Evolutionary conservation across 352 stramenopile genomes (phyloP), one percentile per base, ranked within the genome.

Genomic region (Pythium sukuiense): DNA sequence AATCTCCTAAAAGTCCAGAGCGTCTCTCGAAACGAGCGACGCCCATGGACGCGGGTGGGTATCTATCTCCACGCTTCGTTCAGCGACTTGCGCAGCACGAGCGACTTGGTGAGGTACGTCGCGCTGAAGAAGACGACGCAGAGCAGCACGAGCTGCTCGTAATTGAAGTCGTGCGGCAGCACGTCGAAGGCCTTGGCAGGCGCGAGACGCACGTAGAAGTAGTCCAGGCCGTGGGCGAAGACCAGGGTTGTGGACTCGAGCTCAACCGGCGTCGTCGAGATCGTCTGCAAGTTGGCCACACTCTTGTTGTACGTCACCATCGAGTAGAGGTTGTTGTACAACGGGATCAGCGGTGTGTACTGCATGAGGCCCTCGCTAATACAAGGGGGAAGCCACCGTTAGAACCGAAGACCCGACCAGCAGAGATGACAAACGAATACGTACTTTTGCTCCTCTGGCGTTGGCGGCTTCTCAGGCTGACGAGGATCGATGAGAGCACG

Each of bases 221-320:
- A 70, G 75, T 99, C 96, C 12, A 98, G 81, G 24, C 95, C 95
- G 67, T 93, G 88, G 8, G 93, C 92, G 61, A 98, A 89, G 48
- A 99, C 78, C n/a, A 99, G 68, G 41, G 93, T 94, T 53, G 97
- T 98, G 20, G 93, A 98, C 82, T 99, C 97, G 45, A 99, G 85
- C 72, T 97, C 88, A 0, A 95, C 85, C 0, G 89, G 69, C 13
- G 76, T 75, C 13, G 81, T 92, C 59, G 77, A 76, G 65, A 95
- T 93, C 27, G 61, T 35, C 30, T 88, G 75, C 43, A 94, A 65
- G 67, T 83, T 93, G 18, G 89, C 82, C 29, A 98, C 76, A 33
- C 92, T 97, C 55, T 92, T 72, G 72, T 97, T 97, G 80, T 98
- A 97, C 53, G 94, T 97, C 53, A 97, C 70, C 65, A 97, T 95